Evolutionary conservation across 768 basidiomycete species (phyloP), one percentile per base, ranked within the genome.

Genomic region (Panaeolus papilionaceus): DNA sequence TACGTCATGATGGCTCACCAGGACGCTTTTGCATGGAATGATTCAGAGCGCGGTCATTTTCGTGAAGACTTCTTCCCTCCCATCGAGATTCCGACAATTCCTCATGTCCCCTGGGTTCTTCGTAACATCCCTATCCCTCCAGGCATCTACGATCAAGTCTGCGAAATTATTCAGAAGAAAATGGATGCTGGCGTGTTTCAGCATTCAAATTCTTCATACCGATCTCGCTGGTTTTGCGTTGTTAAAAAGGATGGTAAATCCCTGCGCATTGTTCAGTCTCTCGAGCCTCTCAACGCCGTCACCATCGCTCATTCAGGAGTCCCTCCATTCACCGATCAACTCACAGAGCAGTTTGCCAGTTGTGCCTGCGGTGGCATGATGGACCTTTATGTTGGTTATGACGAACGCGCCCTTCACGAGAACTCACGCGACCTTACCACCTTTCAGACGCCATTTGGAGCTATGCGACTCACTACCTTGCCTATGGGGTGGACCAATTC

Each of bases 111-210:
- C 0, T 76, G 76, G 76, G 67, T 69, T 3, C 64, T 54, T 10
- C 62, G 68, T 9, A 75, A 75, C 38, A 79, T 81, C 8, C 81
- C 80, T 1, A 78, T 78, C 4, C 76, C 77, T 0, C 77, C 72
- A 38, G 71, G 70, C 45, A 79, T 77, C 33, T 76, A 66, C 68
- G 65, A 79, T 9, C 65, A 80, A 64, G 75, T 84, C 14, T 69
- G 69, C 23, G 39, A 71, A 4, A 58, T 82, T 0, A 73, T 84
- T 8, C 72, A 75, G 23, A 66, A 72, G 2, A 84, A 84, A 66
- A 76, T 84, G 6, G 73, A 67, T 0, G 72, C 81, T 0, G 79
- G 83, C 0, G 76, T 83, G 0, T 84, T 82, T 62, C 77, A 85
- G 69, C 77, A 74, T 0, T 80, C 77, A 0, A 75, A 82, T 39